Evolutionary conservation across 495 filamentous ascomycete species (phyloP).

Genomic region (Niebla homalea): DNA sequence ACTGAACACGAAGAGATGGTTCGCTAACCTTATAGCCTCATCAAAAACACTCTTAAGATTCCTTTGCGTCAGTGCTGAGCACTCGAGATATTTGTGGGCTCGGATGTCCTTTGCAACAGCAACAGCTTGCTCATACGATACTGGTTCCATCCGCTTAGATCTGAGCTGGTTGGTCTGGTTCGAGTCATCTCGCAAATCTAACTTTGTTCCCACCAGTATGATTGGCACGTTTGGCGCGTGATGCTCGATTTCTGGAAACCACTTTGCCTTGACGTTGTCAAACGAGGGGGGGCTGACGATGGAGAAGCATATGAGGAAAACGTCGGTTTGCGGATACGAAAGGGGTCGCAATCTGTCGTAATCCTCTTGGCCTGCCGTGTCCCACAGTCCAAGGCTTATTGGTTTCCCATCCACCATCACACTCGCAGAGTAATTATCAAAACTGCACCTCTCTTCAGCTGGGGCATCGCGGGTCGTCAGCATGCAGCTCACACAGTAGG

Average conservation of each 20-base stretch:
- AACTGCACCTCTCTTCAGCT: constrained; percentile 40
- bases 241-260: constrained; percentile 95
- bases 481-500: constrained; percentile 72
- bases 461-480: background rate
- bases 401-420: constrained; percentile 98
- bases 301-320: constrained; percentile 97
- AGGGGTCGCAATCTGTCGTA: constrained; percentile 92
- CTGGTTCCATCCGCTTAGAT: constrained; percentile 79
- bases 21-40: constrained; percentile 75
- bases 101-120: constrained; percentile 80
- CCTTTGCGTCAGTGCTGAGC: constrained; percentile 91
- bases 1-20: background rate
- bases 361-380: constrained; percentile 98
- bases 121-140: constrained; percentile 78
- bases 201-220: constrained; percentile 93
- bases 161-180: constrained; percentile 62
- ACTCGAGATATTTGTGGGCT: constrained; percentile 91
- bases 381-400: constrained; percentile 93
- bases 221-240: constrained; percentile 93
- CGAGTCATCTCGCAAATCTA: constrained; percentile 88
- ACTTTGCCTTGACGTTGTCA: constrained; percentile 95
- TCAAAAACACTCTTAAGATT: constrained; percentile 98
- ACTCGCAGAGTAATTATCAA: constrained; percentile 97
- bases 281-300: constrained; percentile 97
- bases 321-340: constrained; percentile 96